Percentiles rank a stretch among this genome's conserved stretches.
These are phyloP conservation scores for Aphanoascus verrucosus DNA, from an alignment of 2,329 filamentous ascomycete species.

Conservation along the genomic window DNA sequence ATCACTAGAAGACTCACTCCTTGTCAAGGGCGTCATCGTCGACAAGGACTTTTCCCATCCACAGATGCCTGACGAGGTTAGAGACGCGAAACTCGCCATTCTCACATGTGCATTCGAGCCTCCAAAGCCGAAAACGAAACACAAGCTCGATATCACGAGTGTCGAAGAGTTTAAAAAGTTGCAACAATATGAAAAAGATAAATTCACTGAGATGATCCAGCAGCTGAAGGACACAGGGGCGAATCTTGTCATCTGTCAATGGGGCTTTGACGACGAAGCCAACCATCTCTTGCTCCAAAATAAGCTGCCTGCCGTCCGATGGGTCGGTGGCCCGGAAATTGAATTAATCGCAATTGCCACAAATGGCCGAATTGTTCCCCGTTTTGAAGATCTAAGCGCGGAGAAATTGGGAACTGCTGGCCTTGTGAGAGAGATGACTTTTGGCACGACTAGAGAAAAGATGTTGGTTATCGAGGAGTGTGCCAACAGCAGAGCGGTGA, in stretches of 20 bases:
- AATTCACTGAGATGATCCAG: constrained; percentile 97
- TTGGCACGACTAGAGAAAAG: constrained; percentile 96
- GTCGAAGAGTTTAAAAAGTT: constrained; percentile 98
- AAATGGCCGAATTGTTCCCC: constrained; percentile 91
- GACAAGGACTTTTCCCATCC: constrained; percentile 99
- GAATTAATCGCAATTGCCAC: constrained; percentile 97
- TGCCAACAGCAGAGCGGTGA: constrained; percentile 92
- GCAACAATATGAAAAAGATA: constrained; percentile 88
- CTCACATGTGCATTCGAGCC: constrained; percentile 97
- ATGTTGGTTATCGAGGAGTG: constrained; percentile 99
- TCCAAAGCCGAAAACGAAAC: constrained; percentile 98
- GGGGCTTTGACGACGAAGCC: constrained; percentile 98
- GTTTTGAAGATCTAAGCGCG: constrained; percentile 85
- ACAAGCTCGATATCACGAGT: constrained; percentile 93
- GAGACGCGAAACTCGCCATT: constrained; percentile 93
- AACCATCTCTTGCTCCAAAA: constrained; percentile 97
- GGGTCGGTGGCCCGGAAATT: constrained; percentile 97
- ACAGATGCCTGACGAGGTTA: constrained; percentile 94
- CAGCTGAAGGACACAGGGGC: constrained; percentile 96
- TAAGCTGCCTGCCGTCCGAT: constrained; percentile 86
- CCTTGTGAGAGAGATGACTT: constrained; percentile 85
- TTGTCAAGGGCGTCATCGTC: constrained; percentile 95
- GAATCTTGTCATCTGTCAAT: constrained; percentile 96
- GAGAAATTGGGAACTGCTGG: constrained; percentile 88
- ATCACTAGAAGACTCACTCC: constrained; percentile 78